phyloP scores from a whole-genome alignment of 179 eudicot genomes.

The Spinacia oleracea region DNA sequence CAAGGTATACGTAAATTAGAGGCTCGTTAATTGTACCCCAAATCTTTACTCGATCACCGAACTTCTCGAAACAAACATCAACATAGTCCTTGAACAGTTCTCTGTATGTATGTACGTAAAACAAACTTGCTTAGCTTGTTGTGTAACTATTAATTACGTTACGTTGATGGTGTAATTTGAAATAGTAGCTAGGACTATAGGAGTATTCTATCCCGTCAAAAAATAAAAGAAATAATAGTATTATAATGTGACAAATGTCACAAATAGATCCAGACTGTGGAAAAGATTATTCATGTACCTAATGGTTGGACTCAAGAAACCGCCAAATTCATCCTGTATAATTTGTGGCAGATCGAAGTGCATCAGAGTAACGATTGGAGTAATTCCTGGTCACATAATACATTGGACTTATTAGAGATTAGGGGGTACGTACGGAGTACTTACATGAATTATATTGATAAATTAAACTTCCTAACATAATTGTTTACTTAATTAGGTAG shows the following conservation, averaged over 20 bases:
- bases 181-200: too few species aligned
- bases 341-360: constrained; percentile 3
- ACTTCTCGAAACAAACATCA: constrained; percentile 26
- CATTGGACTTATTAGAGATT: not conserved
- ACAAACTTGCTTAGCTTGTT: too few species aligned
- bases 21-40: constrained; percentile 41
- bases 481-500: not conserved
- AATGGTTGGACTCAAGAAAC: constrained; percentile 4
- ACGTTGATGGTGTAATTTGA: too few species aligned
- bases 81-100: constrained; percentile 31
- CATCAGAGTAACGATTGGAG: constrained; percentile 1
- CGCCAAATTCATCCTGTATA: not conserved
- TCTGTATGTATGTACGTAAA: constrained; percentile 12
- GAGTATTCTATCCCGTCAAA: too few species aligned
- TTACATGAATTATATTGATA: too few species aligned
- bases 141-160: too few species aligned
- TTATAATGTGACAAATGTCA: too few species aligned
- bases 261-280: too few species aligned
- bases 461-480: not conserved
- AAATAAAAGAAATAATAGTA: too few species aligned
- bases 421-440: not conserved
- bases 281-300: not conserved
- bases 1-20: constrained; percentile 12
- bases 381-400: not conserved
- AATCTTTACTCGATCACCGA: constrained; percentile 37